These are phyloP conservation scores for Trichocladium uniseriatum DNA, from an alignment of 495 filamentous ascomycete species.

Conservation along the genomic window DNA sequence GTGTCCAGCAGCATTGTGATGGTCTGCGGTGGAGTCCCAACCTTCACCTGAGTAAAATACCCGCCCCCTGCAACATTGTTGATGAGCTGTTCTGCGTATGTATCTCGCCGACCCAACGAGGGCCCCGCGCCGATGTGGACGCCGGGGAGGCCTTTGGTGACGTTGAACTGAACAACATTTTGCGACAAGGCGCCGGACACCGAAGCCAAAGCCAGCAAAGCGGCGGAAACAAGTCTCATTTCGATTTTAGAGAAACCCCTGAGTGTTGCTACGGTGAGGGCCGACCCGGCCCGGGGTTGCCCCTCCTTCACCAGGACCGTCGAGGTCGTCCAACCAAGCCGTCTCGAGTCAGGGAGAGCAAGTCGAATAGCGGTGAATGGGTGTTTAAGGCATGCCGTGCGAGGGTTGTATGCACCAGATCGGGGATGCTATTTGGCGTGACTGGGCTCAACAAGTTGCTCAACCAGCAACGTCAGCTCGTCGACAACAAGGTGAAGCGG, in stretches of 20 bases:
- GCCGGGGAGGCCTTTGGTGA: constrained; percentile 19
- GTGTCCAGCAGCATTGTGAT: constrained; percentile 55
- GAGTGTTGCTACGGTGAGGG: too few relatives aligned
- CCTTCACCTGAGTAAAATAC: constrained; percentile 57
- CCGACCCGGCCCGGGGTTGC: not conserved
- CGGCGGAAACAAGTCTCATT: constrained; percentile 11
- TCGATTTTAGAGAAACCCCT: too few relatives aligned
- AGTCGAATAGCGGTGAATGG: too few relatives aligned
- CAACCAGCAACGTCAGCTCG: not conserved
- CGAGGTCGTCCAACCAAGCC: not conserved
- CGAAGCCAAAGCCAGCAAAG: constrained; percentile 18
- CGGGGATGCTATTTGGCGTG: too few relatives aligned
- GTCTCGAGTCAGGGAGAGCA: not conserved
- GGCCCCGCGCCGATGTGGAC: constrained; percentile 11
- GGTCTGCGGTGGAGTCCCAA: constrained; percentile 62
- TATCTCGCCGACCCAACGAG: constrained; percentile 14
- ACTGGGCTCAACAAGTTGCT: too few relatives aligned
- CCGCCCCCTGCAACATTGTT: constrained; percentile 42
- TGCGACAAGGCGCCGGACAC: constrained; percentile 14
- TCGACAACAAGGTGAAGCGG: not conserved
- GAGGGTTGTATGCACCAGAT: too few relatives aligned
- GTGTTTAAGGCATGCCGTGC: too few relatives aligned
- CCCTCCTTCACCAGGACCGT: not conserved
- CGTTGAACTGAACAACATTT: constrained; percentile 23
- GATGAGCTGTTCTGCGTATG: constrained; percentile 30